These are phyloP conservation scores for Kwoniella pini DNA, from an alignment of 768 basidiomycete genomes.

Conservation along the genomic window DNA sequence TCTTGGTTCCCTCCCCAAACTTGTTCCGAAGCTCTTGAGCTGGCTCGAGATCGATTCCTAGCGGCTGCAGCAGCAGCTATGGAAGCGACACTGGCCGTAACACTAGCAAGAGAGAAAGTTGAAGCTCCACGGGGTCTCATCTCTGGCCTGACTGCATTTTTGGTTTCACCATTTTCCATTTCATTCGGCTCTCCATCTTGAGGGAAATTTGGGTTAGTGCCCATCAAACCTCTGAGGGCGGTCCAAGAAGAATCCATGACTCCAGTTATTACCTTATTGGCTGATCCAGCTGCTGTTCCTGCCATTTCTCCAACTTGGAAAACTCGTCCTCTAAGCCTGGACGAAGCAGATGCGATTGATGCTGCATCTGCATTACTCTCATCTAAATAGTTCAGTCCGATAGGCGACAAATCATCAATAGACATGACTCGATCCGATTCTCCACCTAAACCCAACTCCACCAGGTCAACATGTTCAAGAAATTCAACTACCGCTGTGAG, in stretches of 20 bases:
- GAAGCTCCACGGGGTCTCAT: constrained; percentile 73
- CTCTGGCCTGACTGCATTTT: constrained; percentile 54
- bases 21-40: constrained; percentile 32
- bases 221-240: constrained; percentile 73
- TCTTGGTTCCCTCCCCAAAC: constrained; percentile 58
- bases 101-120: constrained; percentile 77
- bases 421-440: constrained; percentile 57
- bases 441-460: constrained; percentile 60
- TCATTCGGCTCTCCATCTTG: neutral
- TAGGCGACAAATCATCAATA: constrained; percentile 76
- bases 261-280: constrained; percentile 70
- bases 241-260: constrained; percentile 90
- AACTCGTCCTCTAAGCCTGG: constrained; percentile 70
- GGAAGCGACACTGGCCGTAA: constrained; percentile 69
- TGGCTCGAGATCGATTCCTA: constrained; percentile 43
- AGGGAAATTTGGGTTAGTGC: neutral
- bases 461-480: constrained; percentile 88
- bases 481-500: constrained; percentile 94
- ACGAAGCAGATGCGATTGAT: constrained; percentile 59
- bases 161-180: neutral
- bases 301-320: constrained; percentile 68
- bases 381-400: constrained; percentile 66
- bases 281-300: constrained; percentile 76
- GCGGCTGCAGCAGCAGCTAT: constrained; percentile 56
- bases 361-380: constrained; percentile 59